Percentiles rank a stretch among this genome's conserved stretches.
These are phyloP conservation scores for Novakomyces olei DNA, from an alignment of 805 yeast genomes.

Conservation along the genomic window DNA sequence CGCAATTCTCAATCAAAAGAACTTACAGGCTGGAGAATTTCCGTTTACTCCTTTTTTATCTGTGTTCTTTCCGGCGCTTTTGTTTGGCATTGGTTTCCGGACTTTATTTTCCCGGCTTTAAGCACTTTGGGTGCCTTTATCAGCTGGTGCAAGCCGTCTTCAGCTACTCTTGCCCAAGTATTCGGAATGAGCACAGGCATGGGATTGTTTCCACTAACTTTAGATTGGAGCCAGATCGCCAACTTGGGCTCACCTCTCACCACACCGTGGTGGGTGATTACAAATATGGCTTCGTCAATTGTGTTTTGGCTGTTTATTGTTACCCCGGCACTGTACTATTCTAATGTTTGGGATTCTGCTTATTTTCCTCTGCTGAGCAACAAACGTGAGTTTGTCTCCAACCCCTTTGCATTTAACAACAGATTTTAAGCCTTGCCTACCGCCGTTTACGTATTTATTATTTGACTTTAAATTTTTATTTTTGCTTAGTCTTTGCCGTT, in stretches of 20 bases:
- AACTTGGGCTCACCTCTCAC: slow-evolving; percentile 38
- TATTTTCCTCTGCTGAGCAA: slow-evolving; percentile 34
- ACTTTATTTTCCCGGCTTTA: slow-evolving; percentile 34
- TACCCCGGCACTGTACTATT: slow-evolving; percentile 30
- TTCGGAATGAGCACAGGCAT: slow-evolving; percentile 42
- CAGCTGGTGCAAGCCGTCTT: slow-evolving; percentile 41
- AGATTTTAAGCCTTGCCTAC: no score
- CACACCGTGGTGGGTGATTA: slow-evolving; percentile 31
- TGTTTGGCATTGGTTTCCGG: slow-evolving; percentile 39
- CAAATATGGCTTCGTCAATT: slow-evolving; percentile 25
- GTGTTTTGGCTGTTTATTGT: slow-evolving; percentile 31
- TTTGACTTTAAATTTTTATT: no score
- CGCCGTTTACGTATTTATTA: no score
- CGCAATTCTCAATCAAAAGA: background rate
- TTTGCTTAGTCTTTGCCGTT: no score
- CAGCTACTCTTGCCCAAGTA: slow-evolving; percentile 37
- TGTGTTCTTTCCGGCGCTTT: slow-evolving; percentile 21
- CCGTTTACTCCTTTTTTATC: slow-evolving; percentile 29
- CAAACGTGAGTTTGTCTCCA: no score
- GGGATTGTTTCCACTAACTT: slow-evolving; percentile 42
- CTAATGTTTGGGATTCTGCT: slow-evolving; percentile 36
- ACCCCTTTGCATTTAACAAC: no score
- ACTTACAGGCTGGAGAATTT: slow-evolving; percentile 31
- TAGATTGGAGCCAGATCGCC: slow-evolving; percentile 46
- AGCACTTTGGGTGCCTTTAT: slow-evolving; percentile 37